Conservation (phyloP, 2,329 filamentous ascomycete genomes). For the Thelonectria blattea region DNA sequence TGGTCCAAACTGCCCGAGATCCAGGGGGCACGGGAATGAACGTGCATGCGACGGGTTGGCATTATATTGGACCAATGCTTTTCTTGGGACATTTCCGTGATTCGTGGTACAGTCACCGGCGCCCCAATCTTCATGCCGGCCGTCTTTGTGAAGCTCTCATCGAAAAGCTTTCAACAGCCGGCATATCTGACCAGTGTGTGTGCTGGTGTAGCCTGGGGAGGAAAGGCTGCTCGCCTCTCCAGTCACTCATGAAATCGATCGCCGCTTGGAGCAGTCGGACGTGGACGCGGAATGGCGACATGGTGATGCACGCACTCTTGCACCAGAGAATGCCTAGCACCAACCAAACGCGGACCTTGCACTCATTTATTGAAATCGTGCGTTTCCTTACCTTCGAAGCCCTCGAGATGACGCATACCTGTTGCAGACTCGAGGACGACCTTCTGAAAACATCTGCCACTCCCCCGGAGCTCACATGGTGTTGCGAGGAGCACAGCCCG, state of each 20-base stretch:
- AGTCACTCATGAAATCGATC: too few species aligned
- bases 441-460: background rate
- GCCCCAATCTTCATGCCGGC: too few species aligned
- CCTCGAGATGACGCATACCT: background rate
- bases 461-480: background rate
- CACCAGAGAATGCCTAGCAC: background rate
- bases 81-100: too few species aligned
- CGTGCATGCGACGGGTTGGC: background rate
- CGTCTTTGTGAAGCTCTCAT: background rate
- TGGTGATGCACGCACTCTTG: background rate
- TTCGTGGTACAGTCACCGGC: too few species aligned
- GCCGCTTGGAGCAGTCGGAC: too few species aligned
- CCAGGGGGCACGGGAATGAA: background rate
- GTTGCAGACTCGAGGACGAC: background rate
- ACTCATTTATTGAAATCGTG: background rate
- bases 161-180: background rate
- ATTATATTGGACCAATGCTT: background rate
- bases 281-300: too few species aligned
- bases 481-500: background rate
- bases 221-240: too few species aligned
- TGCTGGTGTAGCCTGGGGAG: background rate
- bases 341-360: background rate
- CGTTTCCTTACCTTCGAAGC: background rate
- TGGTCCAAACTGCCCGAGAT: background rate
- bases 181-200: background rate